Evolutionary conservation across 768 basidiomycete genomes (phyloP), one percentile per base, ranked within the genome.

Genomic region (Mycena latifolia): DNA sequence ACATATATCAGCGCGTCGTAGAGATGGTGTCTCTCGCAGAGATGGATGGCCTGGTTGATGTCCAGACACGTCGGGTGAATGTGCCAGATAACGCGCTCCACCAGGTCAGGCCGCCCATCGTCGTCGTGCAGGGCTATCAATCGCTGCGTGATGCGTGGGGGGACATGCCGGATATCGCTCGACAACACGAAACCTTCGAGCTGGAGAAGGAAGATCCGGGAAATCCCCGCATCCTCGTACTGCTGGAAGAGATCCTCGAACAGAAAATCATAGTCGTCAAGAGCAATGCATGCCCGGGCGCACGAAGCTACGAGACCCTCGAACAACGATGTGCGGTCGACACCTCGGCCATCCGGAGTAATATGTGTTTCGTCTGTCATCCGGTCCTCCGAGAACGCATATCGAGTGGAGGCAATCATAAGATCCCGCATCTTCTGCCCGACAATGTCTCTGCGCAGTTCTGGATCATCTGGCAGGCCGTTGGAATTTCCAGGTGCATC

Each of bases 1-100:
- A 99, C 90, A 76, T 98, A 96, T 62, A 97, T 91, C 63, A 99
- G 86, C 0, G 97, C 96, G 72, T 99, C 97, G 80, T 95, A 98
- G 6, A 99, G 87, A 28, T 85, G 85, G 73, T 95, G 86, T 62
- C 79, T 84, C 76, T 95, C 92, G 73, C 98, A 99, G 6, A 99
- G 84, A 27, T 77, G 84, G 69, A 98, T 92, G 6, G 92, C 92
- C 78, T 98, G 97, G 73, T 98, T 93, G 78, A 98, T 90, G 74
- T 99, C 98, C 64, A 99, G 80, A 71, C 91, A 94, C 2, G 87
- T 80, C 1, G 97, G 95, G 71, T 98, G 94, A 69, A 98, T 94
- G 74, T 97, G 94, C 95, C 96, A 98, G 59, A 99, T 97, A 61
- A 98, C 82, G 31, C 88, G 87, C 76, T 99, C 96, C 1, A 92